These are phyloP conservation scores for Gynostemma pentaphyllum DNA, from an alignment of 306 rosid genomes.

Conservation along the genomic window DNA sequence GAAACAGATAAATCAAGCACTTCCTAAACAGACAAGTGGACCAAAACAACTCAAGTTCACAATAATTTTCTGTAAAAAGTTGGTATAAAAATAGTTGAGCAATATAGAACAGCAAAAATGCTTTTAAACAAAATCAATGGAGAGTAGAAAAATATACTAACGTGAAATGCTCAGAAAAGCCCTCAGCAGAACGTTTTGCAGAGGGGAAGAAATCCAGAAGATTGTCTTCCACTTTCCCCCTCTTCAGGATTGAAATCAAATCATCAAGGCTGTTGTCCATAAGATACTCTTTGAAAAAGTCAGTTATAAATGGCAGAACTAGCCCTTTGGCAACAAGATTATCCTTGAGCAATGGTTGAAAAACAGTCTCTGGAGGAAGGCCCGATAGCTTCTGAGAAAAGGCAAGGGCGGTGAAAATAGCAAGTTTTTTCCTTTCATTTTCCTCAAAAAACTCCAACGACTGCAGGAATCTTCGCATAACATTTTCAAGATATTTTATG, in stretches of 20 bases:
- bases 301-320: conserved; percentile 85
- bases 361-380: conserved; percentile 94
- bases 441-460: conserved; percentile 98
- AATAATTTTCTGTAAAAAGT: not conserved
- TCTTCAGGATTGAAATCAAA: conserved; percentile 81
- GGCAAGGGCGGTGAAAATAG: conserved; percentile 97
- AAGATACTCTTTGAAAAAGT: conserved; percentile 93
- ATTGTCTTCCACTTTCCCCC: conserved; percentile 94
- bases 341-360: conserved; percentile 96
- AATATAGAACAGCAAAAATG: not conserved
- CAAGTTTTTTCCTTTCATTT: conserved; percentile 96
- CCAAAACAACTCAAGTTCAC: no score
- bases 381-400: conserved; percentile 99
- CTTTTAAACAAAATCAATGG: not conserved
- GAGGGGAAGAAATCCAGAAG: conserved; percentile 86
- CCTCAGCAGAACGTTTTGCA: conserved; percentile 66
- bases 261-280: conserved; percentile 96
- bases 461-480: conserved; percentile 89
- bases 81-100: not conserved
- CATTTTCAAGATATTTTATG: conserved; percentile 97
- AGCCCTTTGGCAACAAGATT: conserved; percentile 99
- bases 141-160: conserved; percentile 19
- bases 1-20: no score
- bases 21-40: no score
- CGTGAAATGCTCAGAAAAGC: conserved; percentile 96